Evolutionary conservation across 2,329 filamentous ascomycete species (phyloP).

Genomic region (Knufia fluminis): DNA sequence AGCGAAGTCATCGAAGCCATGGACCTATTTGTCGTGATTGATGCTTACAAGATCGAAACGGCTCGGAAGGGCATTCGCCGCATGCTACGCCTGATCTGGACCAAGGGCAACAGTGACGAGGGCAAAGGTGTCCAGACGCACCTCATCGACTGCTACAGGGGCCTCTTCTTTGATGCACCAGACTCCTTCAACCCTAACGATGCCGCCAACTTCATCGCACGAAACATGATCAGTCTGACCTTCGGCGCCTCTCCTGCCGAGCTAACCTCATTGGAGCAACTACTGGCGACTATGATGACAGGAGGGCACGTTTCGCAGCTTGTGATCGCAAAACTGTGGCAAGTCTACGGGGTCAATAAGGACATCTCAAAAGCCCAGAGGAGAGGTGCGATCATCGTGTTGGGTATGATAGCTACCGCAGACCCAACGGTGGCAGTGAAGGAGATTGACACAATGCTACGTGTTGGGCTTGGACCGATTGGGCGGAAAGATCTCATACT

Average conservation of each 20-base stretch:
- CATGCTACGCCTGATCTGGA: slow-evolving; percentile 97
- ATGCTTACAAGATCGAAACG: slow-evolving; percentile 92
- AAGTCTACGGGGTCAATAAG: slow-evolving; percentile 88
- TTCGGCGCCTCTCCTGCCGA: slow-evolving; percentile 93
- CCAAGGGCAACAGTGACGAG: slow-evolving; percentile 97
- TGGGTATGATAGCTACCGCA: slow-evolving; percentile 92
- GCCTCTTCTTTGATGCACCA: slow-evolving; percentile 91
- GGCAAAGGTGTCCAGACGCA: slow-evolving; percentile 96
- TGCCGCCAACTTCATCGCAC: slow-evolving; percentile 86
- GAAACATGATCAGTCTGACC: slow-evolving; percentile 98
- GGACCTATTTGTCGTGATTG: slow-evolving; percentile 92
- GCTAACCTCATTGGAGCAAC: slow-evolving; percentile 86
- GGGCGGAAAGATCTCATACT: slow-evolving; percentile 77
- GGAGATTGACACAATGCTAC: slow-evolving; percentile 89
- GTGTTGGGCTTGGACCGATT: slow-evolving; percentile 73
- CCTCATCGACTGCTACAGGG: slow-evolving; percentile 91
- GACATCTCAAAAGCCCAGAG: slow-evolving; percentile 89
- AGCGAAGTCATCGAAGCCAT: slow-evolving; percentile 98
- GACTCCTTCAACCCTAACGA: slow-evolving; percentile 81
- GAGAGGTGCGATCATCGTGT: slow-evolving; percentile 85
- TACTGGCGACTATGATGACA: slow-evolving; percentile 97
- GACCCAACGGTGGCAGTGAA: slow-evolving; percentile 87
- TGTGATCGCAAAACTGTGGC: slow-evolving; percentile 89
- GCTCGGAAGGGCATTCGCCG: slow-evolving; percentile 85
- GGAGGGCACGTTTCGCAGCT: slow-evolving; percentile 74